These are phyloP conservation scores for Xylaria sp. DNA, from an alignment of 2,329 filamentous ascomycete genomes.

Conservation along the genomic window DNA sequence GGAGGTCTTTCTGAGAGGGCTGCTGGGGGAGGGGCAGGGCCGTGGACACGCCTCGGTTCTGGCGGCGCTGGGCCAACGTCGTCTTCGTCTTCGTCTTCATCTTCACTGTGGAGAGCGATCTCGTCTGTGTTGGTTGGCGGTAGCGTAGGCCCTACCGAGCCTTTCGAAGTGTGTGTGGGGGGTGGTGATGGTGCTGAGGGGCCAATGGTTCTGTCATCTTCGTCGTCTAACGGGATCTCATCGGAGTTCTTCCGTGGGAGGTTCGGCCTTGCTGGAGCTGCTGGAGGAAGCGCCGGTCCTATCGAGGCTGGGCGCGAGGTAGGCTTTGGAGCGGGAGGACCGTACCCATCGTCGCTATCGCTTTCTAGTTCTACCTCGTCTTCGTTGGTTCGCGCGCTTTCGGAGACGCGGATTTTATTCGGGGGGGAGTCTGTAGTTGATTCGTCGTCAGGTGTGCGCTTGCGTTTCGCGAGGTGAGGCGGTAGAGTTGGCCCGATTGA, in stretches of 20 bases:
- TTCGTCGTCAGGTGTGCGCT: constrained; percentile 61
- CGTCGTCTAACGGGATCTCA: constrained; percentile 59
- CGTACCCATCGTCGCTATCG: constrained; percentile 45
- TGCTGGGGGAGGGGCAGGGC: constrained; percentile 57
- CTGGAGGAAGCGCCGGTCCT: constrained; percentile 29
- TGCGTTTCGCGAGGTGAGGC: constrained; percentile 72
- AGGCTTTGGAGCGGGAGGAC: constrained; percentile 35
- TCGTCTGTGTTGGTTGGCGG: constrained; percentile 41
- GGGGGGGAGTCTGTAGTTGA: constrained; percentile 54
- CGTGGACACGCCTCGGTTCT: constrained; percentile 50
- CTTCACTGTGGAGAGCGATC: constrained; percentile 39
- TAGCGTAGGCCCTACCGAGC: constrained; percentile 41
- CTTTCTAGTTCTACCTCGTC: constrained; percentile 51
- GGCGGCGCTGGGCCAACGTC: constrained; percentile 40
- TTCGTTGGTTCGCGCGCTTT: constrained; percentile 57
- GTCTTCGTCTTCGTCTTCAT: constrained; percentile 38
- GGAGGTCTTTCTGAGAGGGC: constrained; percentile 53
- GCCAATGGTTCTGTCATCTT: constrained; percentile 49
- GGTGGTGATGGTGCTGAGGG: constrained; percentile 36
- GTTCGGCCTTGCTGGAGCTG: constrained; percentile 21
- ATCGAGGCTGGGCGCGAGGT: constrained; percentile 22
- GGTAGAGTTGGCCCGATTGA: constrained; percentile 77
- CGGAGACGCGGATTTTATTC: constrained; percentile 55
- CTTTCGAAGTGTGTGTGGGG: constrained; percentile 28
- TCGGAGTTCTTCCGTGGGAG: constrained; percentile 49